Conservation (phyloP, 2,329 filamentous ascomycete genomes). For the Nemania diffusa region DNA sequence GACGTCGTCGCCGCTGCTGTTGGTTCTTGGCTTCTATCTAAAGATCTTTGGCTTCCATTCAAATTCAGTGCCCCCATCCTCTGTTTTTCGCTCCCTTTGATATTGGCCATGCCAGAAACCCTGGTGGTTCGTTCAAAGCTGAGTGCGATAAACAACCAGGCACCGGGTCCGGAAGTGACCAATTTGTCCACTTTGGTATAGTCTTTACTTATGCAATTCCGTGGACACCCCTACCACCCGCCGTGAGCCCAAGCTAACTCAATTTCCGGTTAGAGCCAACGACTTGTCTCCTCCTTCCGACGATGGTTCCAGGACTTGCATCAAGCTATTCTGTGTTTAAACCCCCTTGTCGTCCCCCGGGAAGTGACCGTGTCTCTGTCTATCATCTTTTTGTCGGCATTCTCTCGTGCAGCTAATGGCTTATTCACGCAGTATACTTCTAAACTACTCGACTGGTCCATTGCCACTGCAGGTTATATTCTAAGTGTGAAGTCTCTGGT, state of each 20-base stretch:
- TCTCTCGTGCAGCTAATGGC: constrained; percentile 5
- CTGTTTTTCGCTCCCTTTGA: constrained; percentile 1
- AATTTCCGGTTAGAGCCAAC: background rate
- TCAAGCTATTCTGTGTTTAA: background rate
- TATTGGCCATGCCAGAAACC: background rate
- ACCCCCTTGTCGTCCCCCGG: background rate
- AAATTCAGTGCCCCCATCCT: constrained; percentile 7
- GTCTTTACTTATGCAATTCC: background rate
- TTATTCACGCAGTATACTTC: constrained; percentile 12
- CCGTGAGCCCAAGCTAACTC: background rate
- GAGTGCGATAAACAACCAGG: background rate
- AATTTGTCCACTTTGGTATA: background rate
- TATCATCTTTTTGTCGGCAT: background rate
- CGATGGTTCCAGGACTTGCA: background rate
- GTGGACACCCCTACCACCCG: background rate
- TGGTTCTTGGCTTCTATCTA: constrained; percentile 7
- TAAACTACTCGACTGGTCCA: constrained; percentile 8
- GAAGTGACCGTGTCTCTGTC: background rate
- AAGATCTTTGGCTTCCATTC: constrained; percentile 12
- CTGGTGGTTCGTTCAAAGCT: background rate
- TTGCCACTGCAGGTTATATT: constrained; percentile 9
- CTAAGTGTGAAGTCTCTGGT: constrained; percentile 9
- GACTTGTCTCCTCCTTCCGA: background rate
- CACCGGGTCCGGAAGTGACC: background rate
- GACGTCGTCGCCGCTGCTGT: constrained; percentile 8